Evolutionary conservation across 352 stramenopile genomes (phyloP), one percentile per base, ranked within the genome.

Genomic region (Phytopythium boreale): DNA sequence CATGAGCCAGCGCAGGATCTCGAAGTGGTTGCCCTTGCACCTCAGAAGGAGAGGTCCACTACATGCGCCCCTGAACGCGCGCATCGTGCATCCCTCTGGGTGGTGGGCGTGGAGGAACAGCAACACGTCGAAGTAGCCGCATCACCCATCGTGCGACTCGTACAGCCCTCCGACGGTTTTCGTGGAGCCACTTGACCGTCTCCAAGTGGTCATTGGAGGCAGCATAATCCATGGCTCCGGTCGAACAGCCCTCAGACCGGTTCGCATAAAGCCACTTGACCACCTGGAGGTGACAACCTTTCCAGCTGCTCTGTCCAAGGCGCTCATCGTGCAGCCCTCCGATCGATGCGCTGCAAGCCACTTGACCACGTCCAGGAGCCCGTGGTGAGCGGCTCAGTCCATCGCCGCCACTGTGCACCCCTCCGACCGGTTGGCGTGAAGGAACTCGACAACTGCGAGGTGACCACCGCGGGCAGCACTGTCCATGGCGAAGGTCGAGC

Each of bases 351-450:
- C 37, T 15, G 14, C 12, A 15, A 44, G 37, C 37, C 37, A 44
- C 14, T 46, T 20, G 20, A 72, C 67, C 34, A 69, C 20, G 17
- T 63, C 43, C 24, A 67, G n/a, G 39, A 62, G 24, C 1, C 67
- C 67, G 0, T 22, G 36, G 3, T 49, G 52, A 20, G 41, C 41
- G 15, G 41, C 41, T 22, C 12, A 5, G 17, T 7, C 12, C 41
- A 46, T 46, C 5, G 63, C 63, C 14, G 39, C 12, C 49, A 24
- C 9, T 0, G 37, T 26, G 57, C 66, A 58, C 9, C 69, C 59
- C 43, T 71, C 62, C 0, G n/a, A 46, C 19, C 44, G 59, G 20
- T 71, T 73, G 37, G 72, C 39, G 24, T 62, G 62, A 22, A 75
- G 15, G 61, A 62, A 75, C 17, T 27, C 37, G 5, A 51, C 27